These are phyloP conservation scores for Nothophytophthora sp. DNA, from an alignment of 352 stramenopile genomes.

Conservation along the genomic window DNA sequence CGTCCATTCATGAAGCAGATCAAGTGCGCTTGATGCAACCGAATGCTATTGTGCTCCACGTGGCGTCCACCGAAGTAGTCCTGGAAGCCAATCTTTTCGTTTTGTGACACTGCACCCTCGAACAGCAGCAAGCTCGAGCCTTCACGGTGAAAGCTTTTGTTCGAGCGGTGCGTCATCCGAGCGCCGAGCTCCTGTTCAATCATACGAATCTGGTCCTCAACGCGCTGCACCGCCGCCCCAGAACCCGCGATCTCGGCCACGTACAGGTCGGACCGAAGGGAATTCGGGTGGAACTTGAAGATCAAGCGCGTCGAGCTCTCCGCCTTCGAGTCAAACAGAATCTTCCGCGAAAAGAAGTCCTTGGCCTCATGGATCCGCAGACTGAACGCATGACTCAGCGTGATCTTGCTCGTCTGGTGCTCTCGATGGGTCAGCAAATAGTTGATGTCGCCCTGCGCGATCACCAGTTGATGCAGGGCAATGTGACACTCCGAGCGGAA, in stretches of 20 bases:
- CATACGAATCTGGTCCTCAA: conserved; percentile 63
- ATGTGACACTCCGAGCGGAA: conserved; percentile 70
- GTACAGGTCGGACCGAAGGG: conserved; percentile 66
- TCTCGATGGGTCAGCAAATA: conserved; percentile 50
- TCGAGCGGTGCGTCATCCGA: conserved; percentile 41
- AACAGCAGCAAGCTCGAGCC: conserved; percentile 71
- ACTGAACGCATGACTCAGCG: conserved; percentile 73
- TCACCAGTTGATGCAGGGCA: conserved; percentile 63
- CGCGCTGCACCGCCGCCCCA: conserved; percentile 56
- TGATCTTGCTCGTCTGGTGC: conserved; percentile 62
- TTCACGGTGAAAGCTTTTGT: conserved; percentile 57
- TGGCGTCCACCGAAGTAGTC: conserved; percentile 64
- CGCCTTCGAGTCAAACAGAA: conserved; percentile 50
- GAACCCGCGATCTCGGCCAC: conserved; percentile 68
- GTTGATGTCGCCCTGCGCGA: conserved; percentile 59
- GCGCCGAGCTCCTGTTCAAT: conserved; percentile 71
- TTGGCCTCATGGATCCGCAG: conserved; percentile 50
- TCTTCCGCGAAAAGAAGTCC: conserved; percentile 73
- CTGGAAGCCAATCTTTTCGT: conserved; percentile 71
- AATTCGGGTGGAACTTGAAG: conserved; percentile 61
- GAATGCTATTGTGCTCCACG: conserved; percentile 47
- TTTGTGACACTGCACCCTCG: conserved; percentile 63
- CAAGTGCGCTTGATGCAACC: conserved; percentile 70
- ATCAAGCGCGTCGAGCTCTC: conserved; percentile 29
- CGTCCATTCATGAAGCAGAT: conserved; percentile 73